phyloP scores from a whole-genome alignment of 2,329 filamentous ascomycete genomes.

The Cytospora piceae region DNA sequence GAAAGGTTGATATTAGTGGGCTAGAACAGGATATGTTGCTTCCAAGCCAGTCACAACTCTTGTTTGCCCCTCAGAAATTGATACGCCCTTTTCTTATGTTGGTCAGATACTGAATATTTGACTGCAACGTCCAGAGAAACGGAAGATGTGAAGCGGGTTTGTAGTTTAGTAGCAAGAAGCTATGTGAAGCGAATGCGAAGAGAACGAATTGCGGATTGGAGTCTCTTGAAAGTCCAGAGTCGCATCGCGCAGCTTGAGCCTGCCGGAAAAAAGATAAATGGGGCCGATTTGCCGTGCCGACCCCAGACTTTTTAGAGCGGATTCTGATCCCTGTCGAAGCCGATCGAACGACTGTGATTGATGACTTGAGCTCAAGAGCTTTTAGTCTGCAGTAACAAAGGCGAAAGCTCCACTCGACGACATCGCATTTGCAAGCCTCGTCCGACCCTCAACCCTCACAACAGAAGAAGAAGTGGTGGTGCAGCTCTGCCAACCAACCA shows the following conservation, averaged over 20 bases:
- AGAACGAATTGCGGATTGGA: no score
- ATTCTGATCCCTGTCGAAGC: neutral
- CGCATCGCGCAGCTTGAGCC: neutral
- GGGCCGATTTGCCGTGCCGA: slow-evolving; percentile 1
- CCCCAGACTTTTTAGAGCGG: slow-evolving; percentile 18
- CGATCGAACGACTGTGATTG: neutral
- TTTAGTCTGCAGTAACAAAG: slow-evolving; percentile 12
- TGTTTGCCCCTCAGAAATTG: neutral
- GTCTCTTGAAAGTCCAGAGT: neutral
- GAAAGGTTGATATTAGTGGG: slow-evolving; percentile 1
- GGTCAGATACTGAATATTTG: neutral
- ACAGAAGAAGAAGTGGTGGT: slow-evolving; percentile 1
- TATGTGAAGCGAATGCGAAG: neutral
- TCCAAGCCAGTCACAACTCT: neutral
- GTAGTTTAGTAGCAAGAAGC: neutral
- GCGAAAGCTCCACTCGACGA: slow-evolving; percentile 17
- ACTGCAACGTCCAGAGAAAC: neutral
- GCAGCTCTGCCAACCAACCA: neutral
- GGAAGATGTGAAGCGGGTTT: neutral
- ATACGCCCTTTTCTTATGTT: neutral
- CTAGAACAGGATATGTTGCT: neutral
- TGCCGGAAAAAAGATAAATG: neutral
- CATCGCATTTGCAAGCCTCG: slow-evolving; percentile 14
- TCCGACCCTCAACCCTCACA: slow-evolving; percentile 1
- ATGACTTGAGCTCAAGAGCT: slow-evolving; percentile 14